Conservation (phyloP, 768 basidiomycete species). For the Porpolomopsis calyptriformis region DNA sequence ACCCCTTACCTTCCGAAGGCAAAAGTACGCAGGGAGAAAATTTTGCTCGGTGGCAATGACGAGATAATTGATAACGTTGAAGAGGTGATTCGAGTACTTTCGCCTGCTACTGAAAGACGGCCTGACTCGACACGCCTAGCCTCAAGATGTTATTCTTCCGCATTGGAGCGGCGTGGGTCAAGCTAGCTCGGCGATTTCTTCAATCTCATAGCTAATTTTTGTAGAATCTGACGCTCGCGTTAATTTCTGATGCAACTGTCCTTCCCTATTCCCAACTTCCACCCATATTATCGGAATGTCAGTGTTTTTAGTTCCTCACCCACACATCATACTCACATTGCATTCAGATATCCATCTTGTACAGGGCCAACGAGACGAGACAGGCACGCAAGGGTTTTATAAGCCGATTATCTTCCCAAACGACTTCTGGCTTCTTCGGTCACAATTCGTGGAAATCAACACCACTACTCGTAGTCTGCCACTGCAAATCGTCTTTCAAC, state of each 20-base stretch:
- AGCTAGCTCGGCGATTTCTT: background rate
- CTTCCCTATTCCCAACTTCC: conserved; percentile 49
- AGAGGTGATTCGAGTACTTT: too few relatives aligned
- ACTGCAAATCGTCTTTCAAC: conserved; percentile 72
- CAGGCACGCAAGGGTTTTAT: conserved; percentile 61
- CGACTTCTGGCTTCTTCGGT: conserved; percentile 87
- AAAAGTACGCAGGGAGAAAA: conserved; percentile 75
- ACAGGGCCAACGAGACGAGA: conserved; percentile 47
- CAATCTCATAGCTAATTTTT: background rate
- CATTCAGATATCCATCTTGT: conserved; percentile 53
- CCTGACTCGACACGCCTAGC: background rate
- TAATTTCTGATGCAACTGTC: conserved; percentile 60
- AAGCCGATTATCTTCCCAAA: conserved; percentile 87
- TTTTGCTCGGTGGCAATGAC: conserved; percentile 44
- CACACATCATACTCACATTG: background rate
- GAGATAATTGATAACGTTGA: conserved; percentile 33
- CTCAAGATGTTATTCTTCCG: conserved; percentile 51
- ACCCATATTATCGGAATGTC: conserved; percentile 51
- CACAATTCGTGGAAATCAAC: conserved; percentile 79
- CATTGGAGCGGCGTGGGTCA: conserved; percentile 69
- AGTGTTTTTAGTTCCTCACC: conserved; percentile 20
- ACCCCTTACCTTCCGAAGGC: conserved; percentile 72
- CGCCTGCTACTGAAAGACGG: background rate
- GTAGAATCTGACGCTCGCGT: conserved; percentile 79
- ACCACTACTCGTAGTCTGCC: conserved; percentile 69